phyloP scores from a whole-genome alignment of 75 land plant species.

The Pseudotsuga menziesii region DNA sequence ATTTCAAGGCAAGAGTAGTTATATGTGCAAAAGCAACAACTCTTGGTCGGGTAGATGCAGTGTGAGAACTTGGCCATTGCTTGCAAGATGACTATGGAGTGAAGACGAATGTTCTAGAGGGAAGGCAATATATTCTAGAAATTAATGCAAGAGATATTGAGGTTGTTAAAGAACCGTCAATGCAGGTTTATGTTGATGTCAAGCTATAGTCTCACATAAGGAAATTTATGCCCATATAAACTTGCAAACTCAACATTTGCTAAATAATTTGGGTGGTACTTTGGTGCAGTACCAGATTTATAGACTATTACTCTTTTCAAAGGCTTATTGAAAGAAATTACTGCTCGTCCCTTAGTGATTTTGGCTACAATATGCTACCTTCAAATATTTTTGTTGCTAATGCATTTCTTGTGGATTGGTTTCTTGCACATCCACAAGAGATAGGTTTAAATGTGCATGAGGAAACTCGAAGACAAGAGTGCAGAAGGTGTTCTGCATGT shows the following conservation, averaged over 20 bases:
- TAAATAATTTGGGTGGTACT: slow-evolving; percentile 1
- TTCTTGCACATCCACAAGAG: slow-evolving; percentile 16
- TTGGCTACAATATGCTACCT: slow-evolving; percentile 29
- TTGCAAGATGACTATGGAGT: no score
- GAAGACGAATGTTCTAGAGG: no score
- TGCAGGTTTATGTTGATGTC: not conserved
- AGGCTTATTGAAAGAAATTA: no score
- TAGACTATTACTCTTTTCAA: no score
- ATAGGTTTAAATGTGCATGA: slow-evolving; percentile 8
- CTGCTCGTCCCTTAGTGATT: no score
- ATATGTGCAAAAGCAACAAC: no score
- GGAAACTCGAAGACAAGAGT: no score
- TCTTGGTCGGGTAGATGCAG: no score
- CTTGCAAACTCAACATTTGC: not conserved
- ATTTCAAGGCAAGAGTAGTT: no score
- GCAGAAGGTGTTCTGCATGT: no score
- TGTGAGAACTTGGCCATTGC: no score
- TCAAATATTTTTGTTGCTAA: slow-evolving; percentile 22
- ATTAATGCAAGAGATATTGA: slow-evolving; percentile 23
- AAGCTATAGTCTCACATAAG: not conserved
- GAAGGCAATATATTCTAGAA: slow-evolving; percentile 14
- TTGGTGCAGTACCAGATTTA: no score
- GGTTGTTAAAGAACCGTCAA: not conserved
- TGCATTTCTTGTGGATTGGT: slow-evolving; percentile 32
- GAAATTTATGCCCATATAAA: not conserved